Percentiles rank a stretch among this genome's conserved stretches.
phyloP scores from a whole-genome alignment of 345 rosid species.

The Syzygium jambos region DNA sequence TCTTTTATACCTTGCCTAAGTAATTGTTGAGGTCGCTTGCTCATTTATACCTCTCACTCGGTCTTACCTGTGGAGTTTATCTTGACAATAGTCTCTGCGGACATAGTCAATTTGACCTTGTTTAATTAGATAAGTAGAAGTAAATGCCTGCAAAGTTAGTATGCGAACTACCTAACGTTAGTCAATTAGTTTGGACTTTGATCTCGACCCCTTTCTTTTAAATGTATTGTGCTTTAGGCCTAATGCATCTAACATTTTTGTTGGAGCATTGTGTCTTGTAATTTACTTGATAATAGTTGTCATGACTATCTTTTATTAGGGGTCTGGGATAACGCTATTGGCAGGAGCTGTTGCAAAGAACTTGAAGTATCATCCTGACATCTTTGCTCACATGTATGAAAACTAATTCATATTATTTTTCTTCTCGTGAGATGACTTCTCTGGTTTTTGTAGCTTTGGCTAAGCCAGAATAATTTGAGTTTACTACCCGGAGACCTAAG shows the following conservation, averaged over 20 bases:
- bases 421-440: background rate
- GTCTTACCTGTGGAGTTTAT: background rate
- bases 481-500: background rate
- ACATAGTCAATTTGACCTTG: background rate
- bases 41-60: background rate
- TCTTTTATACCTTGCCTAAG: background rate
- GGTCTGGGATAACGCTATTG: slow-evolving; percentile 89
- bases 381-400: slow-evolving; percentile 77
- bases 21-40: background rate
- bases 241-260: background rate
- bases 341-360: slow-evolving; percentile 76
- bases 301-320: slow-evolving; percentile 37
- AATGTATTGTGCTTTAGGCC: background rate
- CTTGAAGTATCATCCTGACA: slow-evolving; percentile 56
- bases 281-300: background rate
- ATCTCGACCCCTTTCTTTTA: background rate
- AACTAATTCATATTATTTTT: background rate
- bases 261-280: background rate
- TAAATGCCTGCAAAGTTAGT: background rate
- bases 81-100: background rate
- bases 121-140: background rate
- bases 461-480: background rate
- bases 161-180: background rate
- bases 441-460: background rate
- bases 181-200: background rate